Conservation (phyloP, 2,329 filamentous ascomycete species). For the Fusarium acutatum region DNA sequence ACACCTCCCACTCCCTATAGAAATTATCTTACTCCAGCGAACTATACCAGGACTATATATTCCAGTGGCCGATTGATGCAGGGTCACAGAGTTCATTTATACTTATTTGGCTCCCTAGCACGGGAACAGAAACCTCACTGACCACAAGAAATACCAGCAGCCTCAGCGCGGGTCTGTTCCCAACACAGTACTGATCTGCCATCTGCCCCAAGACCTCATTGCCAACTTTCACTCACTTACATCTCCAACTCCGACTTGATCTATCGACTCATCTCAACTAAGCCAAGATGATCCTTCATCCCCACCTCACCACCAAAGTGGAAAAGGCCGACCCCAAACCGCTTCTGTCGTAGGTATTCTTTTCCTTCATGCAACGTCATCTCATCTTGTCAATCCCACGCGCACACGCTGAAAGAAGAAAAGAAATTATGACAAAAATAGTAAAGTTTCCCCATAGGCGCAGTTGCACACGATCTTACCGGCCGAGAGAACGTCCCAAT, state of each 20-base stretch:
- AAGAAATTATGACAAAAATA: conserved; percentile 49
- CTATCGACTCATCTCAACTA: neutral
- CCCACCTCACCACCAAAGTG: conserved; percentile 34
- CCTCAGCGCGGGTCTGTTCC: neutral
- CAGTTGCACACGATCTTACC: neutral
- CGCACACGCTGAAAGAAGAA: neutral
- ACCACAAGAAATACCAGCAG: neutral
- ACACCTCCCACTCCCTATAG: neutral
- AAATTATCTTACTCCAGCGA: neutral
- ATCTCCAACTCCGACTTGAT: neutral
- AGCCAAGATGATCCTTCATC: conserved; percentile 11
- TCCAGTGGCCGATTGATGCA: too few species aligned
- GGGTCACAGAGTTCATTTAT: neutral
- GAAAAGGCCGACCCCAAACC: conserved; percentile 32
- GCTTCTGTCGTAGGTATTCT: conserved; percentile 19
- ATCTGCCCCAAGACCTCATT: neutral
- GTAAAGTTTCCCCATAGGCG: conserved; percentile 10
- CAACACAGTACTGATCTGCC: neutral
- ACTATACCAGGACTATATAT: neutral
- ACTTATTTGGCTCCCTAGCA: neutral
- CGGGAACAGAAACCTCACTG: neutral
- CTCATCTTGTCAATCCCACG: neutral
- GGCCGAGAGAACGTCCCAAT: conserved; percentile 19
- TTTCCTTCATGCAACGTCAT: conserved; percentile 19
- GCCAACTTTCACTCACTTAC: neutral